These are phyloP conservation scores for Fistulifera pelliculosa DNA, from an alignment of 108 stramenopile species.

Conservation along the genomic window DNA sequence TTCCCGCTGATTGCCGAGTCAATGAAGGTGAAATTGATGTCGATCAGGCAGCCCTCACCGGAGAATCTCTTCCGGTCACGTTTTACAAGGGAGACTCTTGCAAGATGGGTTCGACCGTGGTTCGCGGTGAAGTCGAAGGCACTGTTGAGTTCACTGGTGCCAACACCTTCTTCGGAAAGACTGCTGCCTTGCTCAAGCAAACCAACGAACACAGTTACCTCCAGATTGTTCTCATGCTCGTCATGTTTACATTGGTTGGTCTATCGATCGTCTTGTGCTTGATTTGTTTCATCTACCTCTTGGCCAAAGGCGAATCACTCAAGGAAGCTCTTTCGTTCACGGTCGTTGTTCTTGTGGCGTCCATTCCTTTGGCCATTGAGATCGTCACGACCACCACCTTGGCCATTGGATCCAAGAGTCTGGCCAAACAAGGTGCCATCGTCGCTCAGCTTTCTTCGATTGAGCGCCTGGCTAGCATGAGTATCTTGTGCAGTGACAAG, in stretches of 20 bases:
- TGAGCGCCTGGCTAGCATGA: constrained; percentile 75
- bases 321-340: constrained; percentile 37
- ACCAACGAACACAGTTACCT: constrained; percentile 40
- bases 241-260: constrained; percentile 48
- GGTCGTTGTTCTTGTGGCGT: constrained; percentile 68
- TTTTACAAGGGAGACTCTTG: constrained; percentile 44
- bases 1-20: constrained; percentile 62
- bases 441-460: constrained; percentile 73
- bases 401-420: constrained; percentile 61
- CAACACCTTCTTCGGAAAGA: constrained; percentile 74
- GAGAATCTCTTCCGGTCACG: constrained; percentile 80
- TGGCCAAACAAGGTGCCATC: constrained; percentile 61
- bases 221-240: constrained; percentile 50
- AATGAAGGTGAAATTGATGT: constrained; percentile 43
- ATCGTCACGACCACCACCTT: constrained; percentile 70
- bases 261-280: constrained; percentile 40
- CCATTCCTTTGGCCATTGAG: constrained; percentile 77
- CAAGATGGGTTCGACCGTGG: constrained; percentile 68
- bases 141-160: constrained; percentile 57
- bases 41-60: constrained; percentile 74
- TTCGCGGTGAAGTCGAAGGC: constrained; percentile 55
- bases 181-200: constrained; percentile 43
- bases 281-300: constrained; percentile 40
- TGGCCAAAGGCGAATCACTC: constrained; percentile 20
- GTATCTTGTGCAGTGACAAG: constrained; percentile 80